Conservation (phyloP, 1,284 basidiomycete species). For the Puccinia brachypodii region DNA sequence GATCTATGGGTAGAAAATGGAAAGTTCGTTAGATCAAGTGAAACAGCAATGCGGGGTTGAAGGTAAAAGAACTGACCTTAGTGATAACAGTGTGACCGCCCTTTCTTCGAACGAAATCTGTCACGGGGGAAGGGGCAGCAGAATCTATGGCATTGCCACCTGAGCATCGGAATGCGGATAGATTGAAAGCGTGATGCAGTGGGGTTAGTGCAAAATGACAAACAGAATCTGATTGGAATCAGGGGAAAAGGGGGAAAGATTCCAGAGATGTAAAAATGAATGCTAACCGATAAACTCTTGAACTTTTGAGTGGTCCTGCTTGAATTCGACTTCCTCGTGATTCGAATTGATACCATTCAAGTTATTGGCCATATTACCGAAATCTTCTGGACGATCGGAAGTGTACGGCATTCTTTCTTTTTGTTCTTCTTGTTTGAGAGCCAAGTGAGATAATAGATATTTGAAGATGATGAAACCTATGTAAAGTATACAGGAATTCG, state of each 20-base stretch:
- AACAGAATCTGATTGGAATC: not conserved
- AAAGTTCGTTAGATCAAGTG: not conserved
- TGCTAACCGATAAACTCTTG: constrained; percentile 54
- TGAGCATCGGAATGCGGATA: constrained; percentile 58
- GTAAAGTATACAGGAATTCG: not conserved
- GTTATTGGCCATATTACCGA: not conserved
- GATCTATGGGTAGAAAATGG: constrained; percentile 63
- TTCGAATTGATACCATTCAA: constrained; percentile 21
- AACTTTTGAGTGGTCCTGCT: constrained; percentile 54
- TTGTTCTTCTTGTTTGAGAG: not conserved
- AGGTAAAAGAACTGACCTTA: constrained; percentile 66
- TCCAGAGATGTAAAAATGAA: constrained; percentile 17
- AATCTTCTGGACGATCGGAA: constrained; percentile 27
- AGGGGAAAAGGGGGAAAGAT: not conserved
- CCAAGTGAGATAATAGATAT: not conserved
- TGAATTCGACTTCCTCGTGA: constrained; percentile 50
- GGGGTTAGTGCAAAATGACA: not conserved
- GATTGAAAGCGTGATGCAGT: not conserved
- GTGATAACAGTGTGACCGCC: constrained; percentile 99
- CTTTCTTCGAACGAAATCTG: constrained; percentile 86
- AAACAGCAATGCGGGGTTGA: constrained; percentile 11
- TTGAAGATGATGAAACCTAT: not conserved
- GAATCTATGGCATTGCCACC: constrained; percentile 88
- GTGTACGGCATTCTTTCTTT: constrained; percentile 25
- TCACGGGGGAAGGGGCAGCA: constrained; percentile 74